Conservation (phyloP, 345 rosid species). For the Acer negundo region DNA sequence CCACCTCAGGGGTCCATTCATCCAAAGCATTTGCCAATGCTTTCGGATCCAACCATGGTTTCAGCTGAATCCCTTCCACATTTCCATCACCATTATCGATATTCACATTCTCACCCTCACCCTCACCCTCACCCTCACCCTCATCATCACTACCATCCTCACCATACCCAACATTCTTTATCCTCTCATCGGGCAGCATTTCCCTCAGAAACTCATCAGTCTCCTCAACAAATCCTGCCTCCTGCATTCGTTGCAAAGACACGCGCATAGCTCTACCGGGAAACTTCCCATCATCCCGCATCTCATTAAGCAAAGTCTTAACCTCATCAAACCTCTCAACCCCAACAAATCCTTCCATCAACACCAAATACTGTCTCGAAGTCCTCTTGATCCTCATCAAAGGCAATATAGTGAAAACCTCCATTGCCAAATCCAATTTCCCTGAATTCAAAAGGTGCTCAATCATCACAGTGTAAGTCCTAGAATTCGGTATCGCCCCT, state of each 20-base stretch:
- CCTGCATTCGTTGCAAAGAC: conserved; percentile 57
- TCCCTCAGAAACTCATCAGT: conserved; percentile 50
- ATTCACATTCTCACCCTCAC: conserved; percentile 31
- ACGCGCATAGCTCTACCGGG: conserved; percentile 57
- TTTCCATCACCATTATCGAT: conserved; percentile 22
- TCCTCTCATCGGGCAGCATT: conserved; percentile 74
- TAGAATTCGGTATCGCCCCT: conserved; percentile 81
- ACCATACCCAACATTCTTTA: conserved; percentile 43
- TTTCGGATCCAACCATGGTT: conserved; percentile 87
- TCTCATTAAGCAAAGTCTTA: conserved; percentile 58
- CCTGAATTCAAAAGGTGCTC: conserved; percentile 66
- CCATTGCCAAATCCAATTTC: conserved; percentile 64
- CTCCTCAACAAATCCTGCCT: conserved; percentile 61
- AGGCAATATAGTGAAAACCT: conserved; percentile 63
- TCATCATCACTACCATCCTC: conserved; percentile 29
- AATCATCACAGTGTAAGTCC: conserved; percentile 76
- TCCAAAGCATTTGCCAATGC: conserved; percentile 78
- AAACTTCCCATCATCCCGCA: conserved; percentile 67
- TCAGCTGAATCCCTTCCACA: conserved; percentile 46
- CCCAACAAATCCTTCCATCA: conserved; percentile 57
- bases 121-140: conserved; percentile 30
- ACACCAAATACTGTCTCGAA: conserved; percentile 56
- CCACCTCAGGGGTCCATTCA: conserved; percentile 66
- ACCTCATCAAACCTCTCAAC: conserved; percentile 52
- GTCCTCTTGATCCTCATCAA: conserved; percentile 81